Evolutionary conservation across 2,329 filamentous ascomycete genomes (phyloP).

Genomic region (Raffaelea deltoideospora): DNA sequence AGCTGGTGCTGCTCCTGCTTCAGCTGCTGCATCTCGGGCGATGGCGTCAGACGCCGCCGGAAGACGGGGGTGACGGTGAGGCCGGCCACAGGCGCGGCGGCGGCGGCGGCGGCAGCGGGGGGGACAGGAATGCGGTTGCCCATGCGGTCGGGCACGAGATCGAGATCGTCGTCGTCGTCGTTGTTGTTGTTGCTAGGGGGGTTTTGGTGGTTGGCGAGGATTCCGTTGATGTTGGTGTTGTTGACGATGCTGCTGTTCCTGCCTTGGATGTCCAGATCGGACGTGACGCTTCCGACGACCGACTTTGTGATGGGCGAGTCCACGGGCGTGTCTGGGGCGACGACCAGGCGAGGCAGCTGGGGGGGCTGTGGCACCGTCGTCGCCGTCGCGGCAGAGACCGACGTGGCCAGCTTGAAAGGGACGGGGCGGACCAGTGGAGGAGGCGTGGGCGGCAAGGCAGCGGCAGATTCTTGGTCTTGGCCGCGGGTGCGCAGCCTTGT

Average conservation of each 20-base stretch:
- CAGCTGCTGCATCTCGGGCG: constrained; percentile 28
- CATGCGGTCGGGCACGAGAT: constrained; percentile 48
- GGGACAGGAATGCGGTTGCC: constrained; percentile 36
- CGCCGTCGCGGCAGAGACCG: constrained; percentile 13
- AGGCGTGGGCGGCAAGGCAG: constrained; percentile 26
- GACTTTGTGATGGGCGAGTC: constrained; percentile 35
- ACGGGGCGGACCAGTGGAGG: too few species aligned
- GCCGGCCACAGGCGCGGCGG: background rate
- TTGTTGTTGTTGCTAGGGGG: constrained; percentile 21
- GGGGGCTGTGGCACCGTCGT: constrained; percentile 7
- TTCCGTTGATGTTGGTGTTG: constrained; percentile 18
- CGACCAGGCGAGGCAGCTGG: constrained; percentile 16
- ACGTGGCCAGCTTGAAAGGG: too few species aligned
- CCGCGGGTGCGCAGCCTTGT: constrained; percentile 34
- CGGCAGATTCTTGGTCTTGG: background rate
- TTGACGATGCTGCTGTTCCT: background rate
- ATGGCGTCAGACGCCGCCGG: constrained; percentile 27
- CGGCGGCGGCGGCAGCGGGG: background rate
- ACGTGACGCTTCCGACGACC: too few species aligned
- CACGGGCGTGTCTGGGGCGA: constrained; percentile 18
- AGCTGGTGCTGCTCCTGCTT: constrained; percentile 16
- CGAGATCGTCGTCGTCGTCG: constrained; percentile 35
- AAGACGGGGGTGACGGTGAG: constrained; percentile 8
- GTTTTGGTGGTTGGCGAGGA: constrained; percentile 18
- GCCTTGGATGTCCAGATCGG: background rate